These are phyloP conservation scores for Ustilago vetiveriae DNA, from an alignment of 1,284 basidiomycete genomes.

Conservation along the genomic window DNA sequence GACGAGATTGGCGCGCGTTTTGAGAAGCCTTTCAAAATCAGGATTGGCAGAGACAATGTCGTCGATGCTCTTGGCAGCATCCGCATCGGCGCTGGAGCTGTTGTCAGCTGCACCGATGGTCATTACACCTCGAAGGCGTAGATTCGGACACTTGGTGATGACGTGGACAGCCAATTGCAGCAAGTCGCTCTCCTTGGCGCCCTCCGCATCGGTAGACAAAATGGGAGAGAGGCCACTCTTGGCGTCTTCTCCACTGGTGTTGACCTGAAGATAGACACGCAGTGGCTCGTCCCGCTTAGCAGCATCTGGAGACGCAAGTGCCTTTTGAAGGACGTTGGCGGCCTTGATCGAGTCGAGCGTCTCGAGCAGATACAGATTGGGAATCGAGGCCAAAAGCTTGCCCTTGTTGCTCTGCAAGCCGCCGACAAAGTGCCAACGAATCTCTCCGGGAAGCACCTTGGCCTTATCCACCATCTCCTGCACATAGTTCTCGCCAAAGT, in stretches of 20 bases:
- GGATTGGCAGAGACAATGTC: conserved; percentile 75
- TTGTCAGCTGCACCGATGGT: conserved; percentile 81
- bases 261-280: conserved; percentile 87
- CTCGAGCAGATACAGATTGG: conserved; percentile 88
- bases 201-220: conserved; percentile 19
- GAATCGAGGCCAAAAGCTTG: conserved; percentile 85
- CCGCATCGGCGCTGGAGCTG: conserved; percentile 66
- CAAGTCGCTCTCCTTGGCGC: conserved; percentile 67
- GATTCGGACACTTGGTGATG: conserved; percentile 76
- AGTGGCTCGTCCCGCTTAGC: conserved; percentile 70
- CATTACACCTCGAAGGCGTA: conserved; percentile 88
- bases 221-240: conserved; percentile 86
- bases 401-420: conserved; percentile 94
- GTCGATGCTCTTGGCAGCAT: conserved; percentile 74
- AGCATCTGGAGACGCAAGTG: conserved; percentile 72
- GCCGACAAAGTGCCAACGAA: conserved; percentile 95
- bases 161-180: conserved; percentile 78
- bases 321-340: conserved; percentile 83
- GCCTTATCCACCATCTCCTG: conserved; percentile 87
- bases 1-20: conserved; percentile 74
- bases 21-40: conserved; percentile 80
- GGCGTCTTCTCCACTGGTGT: conserved; percentile 88
- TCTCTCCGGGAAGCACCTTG: conserved; percentile 57
- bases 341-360: conserved; percentile 88
- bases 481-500: conserved; percentile 98